These are phyloP conservation scores for Grosmannia penicillata DNA, from an alignment of 2,329 filamentous ascomycete genomes.

Conservation along the genomic window DNA sequence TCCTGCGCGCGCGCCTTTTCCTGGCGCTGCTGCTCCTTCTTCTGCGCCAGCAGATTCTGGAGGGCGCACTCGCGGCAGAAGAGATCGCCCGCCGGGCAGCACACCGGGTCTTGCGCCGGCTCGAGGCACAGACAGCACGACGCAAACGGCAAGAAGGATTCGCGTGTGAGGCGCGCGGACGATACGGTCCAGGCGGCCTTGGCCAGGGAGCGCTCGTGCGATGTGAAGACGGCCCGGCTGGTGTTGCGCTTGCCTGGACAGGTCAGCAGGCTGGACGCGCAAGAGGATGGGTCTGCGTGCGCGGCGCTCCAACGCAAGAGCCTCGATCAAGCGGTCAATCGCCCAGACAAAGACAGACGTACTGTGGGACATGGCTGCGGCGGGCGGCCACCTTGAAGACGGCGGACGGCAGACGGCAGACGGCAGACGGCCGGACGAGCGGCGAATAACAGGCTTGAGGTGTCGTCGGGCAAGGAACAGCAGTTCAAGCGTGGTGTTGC, in stretches of 20 bases:
- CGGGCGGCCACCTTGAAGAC: too few relatives aligned
- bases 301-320: too few relatives aligned
- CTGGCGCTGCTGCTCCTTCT: conserved; percentile 75
- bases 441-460: too few relatives aligned
- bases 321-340: background rate
- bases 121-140: conserved; percentile 80
- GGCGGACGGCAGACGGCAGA: too few relatives aligned
- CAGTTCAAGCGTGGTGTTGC: too few relatives aligned
- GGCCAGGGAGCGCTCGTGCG: conserved; percentile 73
- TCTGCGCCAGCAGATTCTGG: conserved; percentile 77
- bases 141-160: conserved; percentile 84
- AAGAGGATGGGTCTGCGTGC: too few relatives aligned
- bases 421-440: too few relatives aligned
- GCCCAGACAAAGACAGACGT: background rate
- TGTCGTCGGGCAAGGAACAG: too few relatives aligned
- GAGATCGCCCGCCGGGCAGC: conserved; percentile 71
- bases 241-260: conserved; percentile 70
- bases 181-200: conserved; percentile 70
- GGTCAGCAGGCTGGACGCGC: too few relatives aligned
- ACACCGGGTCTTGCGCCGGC: conserved; percentile 65
- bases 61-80: conserved; percentile 95
- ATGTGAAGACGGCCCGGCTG: conserved; percentile 83
- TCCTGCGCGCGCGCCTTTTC: conserved; percentile 51
- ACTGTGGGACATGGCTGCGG: background rate
- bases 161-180: conserved; percentile 70